Conservation (phyloP, 495 filamentous ascomycete genomes). For the Penicillium chermesinum region DNA sequence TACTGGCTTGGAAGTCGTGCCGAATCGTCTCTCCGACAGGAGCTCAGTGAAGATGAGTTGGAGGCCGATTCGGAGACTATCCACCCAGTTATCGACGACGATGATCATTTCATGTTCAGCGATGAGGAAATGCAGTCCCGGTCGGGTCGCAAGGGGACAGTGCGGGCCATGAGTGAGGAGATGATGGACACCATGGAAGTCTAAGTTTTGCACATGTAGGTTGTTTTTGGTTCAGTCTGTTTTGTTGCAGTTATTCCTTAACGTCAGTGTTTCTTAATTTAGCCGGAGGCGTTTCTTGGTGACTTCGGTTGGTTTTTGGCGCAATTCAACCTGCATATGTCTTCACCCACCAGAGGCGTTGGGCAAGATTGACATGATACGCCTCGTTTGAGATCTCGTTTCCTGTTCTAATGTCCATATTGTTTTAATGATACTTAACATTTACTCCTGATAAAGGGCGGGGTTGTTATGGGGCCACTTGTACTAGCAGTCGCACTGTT, state of each 20-base stretch:
- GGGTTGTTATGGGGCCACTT: neutral
- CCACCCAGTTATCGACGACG: slow-evolving; percentile 29
- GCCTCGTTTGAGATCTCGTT: neutral
- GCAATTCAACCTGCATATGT: slow-evolving; percentile 28
- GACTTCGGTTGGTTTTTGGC: slow-evolving; percentile 16
- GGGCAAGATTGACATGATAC: slow-evolving; percentile 15
- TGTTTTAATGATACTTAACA: slow-evolving; percentile 1
- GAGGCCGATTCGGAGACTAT: slow-evolving; percentile 13
- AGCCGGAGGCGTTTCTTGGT: slow-evolving; percentile 24
- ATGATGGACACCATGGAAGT: slow-evolving; percentile 67
- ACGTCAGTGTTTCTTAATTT: slow-evolving; percentile 19
- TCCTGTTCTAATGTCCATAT: neutral
- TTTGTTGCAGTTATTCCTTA: slow-evolving; percentile 6
- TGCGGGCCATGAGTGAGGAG: slow-evolving; percentile 69
- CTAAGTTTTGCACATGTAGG: slow-evolving; percentile 21
- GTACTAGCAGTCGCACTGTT: neutral
- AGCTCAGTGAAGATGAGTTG: slow-evolving; percentile 45
- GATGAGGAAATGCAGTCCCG: slow-evolving; percentile 40
- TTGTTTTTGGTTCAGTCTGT: slow-evolving; percentile 7
- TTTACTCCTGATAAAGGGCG: neutral
- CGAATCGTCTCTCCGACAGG: slow-evolving; percentile 25
- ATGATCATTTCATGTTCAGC: slow-evolving; percentile 40
- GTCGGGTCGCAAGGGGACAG: slow-evolving; percentile 41
- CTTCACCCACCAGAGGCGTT: slow-evolving; percentile 15
- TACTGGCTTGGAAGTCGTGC: slow-evolving; percentile 75